Evolutionary conservation across 2,329 filamentous ascomycete species (phyloP), one percentile per base, ranked within the genome.

Genomic region (Penicillium sp.): DNA sequence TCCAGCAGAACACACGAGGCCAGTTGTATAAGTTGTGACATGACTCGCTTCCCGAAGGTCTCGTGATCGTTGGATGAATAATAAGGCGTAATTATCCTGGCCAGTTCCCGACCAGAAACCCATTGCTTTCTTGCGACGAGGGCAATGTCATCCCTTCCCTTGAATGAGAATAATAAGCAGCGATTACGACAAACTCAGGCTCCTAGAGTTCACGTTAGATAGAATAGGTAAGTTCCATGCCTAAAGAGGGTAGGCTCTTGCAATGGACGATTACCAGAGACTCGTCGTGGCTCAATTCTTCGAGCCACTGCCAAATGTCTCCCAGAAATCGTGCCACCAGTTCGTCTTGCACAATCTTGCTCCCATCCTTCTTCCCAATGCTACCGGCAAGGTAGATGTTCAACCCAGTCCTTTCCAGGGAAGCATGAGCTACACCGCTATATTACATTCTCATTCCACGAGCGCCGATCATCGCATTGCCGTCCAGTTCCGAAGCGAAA

Each of bases 401-500:
- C 44, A 51, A 45, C 42, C 50, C n/a, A 56, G 50, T 14, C 47
- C 39, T 44, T 51, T 53, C 33, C 44, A 56, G 45, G 45, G 48
- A 39, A 56, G 51, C 39, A 54, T 56, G 48, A 56, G 54, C 48
- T 56, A 56, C 43, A 56, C 51, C n/a, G 31, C 46, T 42, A 54
- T 54, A 44, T 47, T 56, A 50, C 18, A 54, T 46, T 39, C 43
- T 48, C 30, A 51, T 46, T 54, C 30, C 36, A 51, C 22, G n/a
- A 8, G 38, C 38, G 27, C 40, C 28, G 25, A 48, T 36, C 16
- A 44, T 49, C 52, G 52, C 10, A 46, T 54, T 45, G 40, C 18
- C 44, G 45, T 54, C 31, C 30, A 55, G 53, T 55, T 53, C 28
- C 50, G 53, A 47, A 53, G 39, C 40, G 50, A 53, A 4, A 50